These are phyloP conservation scores for Colletotrichum sansevieriae DNA, from an alignment of 2,329 filamentous ascomycete genomes.

Conservation along the genomic window DNA sequence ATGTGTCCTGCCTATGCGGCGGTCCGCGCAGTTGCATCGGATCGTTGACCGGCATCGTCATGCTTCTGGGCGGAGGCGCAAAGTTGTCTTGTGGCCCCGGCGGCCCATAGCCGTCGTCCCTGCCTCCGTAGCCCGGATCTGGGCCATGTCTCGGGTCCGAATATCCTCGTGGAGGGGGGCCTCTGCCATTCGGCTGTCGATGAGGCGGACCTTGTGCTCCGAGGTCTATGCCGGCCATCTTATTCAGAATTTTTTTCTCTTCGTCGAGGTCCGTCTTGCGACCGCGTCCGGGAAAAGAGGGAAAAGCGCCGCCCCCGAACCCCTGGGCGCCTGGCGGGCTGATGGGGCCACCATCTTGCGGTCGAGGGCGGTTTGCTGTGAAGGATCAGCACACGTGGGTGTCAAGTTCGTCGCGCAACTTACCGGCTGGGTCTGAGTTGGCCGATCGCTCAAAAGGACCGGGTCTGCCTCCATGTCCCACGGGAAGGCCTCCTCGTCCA, in stretches of 20 bases:
- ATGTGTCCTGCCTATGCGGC: conserved; percentile 56
- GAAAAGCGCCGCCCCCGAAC: conserved; percentile 53
- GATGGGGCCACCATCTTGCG: conserved; percentile 48
- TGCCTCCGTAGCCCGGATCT: conserved; percentile 50
- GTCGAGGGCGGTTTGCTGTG: conserved; percentile 48
- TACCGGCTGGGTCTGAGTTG: conserved; percentile 58
- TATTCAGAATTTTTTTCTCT: conserved; percentile 56
- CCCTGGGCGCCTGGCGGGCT: conserved; percentile 48
- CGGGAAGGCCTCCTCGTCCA: conserved; percentile 51
- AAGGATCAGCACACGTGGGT: conserved; percentile 20
- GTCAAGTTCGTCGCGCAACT: conserved; percentile 42
- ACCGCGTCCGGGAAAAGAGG: conserved; percentile 57
- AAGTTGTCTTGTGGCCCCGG: conserved; percentile 57
- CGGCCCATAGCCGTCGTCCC: conserved; percentile 53
- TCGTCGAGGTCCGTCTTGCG: conserved; percentile 56
- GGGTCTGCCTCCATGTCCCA: conserved; percentile 55
- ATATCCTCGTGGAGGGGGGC: conserved; percentile 50
- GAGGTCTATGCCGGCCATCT: conserved; percentile 58
- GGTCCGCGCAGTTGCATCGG: conserved; percentile 55
- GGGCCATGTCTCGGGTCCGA: conserved; percentile 45
- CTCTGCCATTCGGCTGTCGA: conserved; percentile 44
- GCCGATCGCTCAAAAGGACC: conserved; percentile 54
- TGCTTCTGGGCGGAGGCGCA: conserved; percentile 67
- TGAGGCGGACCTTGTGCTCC: conserved; percentile 44
- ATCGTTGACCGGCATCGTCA: conserved; percentile 70